Percentiles rank a stretch among this genome's conserved stretches.
Evolutionary conservation across 1,284 basidiomycete genomes (phyloP).

Genomic region (Pterulicium gracile): DNA sequence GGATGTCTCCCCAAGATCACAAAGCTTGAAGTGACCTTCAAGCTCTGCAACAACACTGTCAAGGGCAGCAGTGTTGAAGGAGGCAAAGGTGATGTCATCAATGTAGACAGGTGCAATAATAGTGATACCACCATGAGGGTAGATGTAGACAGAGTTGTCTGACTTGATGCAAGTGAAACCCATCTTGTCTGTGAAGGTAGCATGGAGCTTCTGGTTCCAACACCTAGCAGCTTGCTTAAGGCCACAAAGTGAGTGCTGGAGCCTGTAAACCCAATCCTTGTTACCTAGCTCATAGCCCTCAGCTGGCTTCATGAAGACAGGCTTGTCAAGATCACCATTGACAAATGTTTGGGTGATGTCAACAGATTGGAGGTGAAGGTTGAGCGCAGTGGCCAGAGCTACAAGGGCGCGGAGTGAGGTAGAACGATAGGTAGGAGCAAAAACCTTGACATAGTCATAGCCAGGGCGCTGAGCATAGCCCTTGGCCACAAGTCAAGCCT

Average conservation of each 20-base stretch:
- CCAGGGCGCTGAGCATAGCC: conserved; percentile 31
- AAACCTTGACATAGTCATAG: conserved; percentile 29
- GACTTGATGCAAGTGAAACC: conserved; percentile 13
- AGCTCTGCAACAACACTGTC: conserved; percentile 16
- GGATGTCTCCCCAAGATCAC: conserved; percentile 11
- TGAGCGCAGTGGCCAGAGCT: conserved; percentile 21
- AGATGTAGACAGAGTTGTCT: conserved; percentile 15
- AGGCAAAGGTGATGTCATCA: conserved; percentile 19
- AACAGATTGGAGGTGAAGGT: conserved; percentile 24
- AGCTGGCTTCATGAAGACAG: conserved; percentile 21
- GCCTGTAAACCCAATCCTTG: conserved; percentile 12
- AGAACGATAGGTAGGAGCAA: conserved; percentile 23
- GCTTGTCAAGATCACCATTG: conserved; percentile 19
- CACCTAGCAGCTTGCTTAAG: conserved; percentile 19
- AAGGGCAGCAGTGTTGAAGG: conserved; percentile 10
- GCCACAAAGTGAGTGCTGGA: conserved; percentile 20
- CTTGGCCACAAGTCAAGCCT: conserved; percentile 27
- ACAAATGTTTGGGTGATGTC: conserved; percentile 25
- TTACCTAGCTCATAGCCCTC: conserved; percentile 18
- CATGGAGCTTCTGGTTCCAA: conserved; percentile 15
- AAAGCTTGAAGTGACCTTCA: conserved; percentile 22
- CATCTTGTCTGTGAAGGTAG: conserved; percentile 9
- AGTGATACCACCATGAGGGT: conserved; percentile 11
- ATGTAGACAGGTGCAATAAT: conserved; percentile 17
- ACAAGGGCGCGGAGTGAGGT: conserved; percentile 22